phyloP scores from a whole-genome alignment of 1,284 basidiomycete species.

The Pterulicium gracile region DNA sequence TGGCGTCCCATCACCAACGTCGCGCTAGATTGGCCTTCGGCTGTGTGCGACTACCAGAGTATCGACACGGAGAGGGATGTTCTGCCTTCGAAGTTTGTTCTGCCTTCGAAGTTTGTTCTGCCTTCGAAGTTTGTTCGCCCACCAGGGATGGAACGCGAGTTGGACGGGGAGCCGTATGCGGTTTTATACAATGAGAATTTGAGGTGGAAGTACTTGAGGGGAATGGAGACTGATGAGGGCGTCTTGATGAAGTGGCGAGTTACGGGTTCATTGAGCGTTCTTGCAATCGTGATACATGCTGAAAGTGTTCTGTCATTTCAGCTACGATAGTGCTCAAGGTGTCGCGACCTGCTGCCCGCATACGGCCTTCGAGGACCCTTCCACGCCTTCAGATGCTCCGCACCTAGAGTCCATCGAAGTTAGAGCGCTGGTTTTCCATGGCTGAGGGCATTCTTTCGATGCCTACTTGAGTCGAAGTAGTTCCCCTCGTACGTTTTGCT shows the following conservation, averaged over 20 bases:
- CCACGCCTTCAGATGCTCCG: constrained; percentile 26
- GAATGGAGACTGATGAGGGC: constrained; percentile 33
- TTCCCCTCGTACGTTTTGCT: too few species aligned
- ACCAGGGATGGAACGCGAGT: too few species aligned
- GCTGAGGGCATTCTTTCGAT: too few species aligned
- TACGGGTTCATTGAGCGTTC: too few species aligned
- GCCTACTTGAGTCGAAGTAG: too few species aligned
- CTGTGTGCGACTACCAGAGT: constrained; percentile 42
- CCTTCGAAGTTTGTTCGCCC: too few species aligned
- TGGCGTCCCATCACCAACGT: too few species aligned
- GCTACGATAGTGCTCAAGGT: constrained; percentile 7
- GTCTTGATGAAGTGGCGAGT: constrained; percentile 38
- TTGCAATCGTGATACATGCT: too few species aligned
- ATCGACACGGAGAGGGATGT: constrained; percentile 34
- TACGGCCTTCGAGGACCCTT: constrained; percentile 30
- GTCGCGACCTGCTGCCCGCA: not conserved
- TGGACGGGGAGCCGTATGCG: constrained; percentile 22
- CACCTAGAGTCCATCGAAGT: constrained; percentile 33
- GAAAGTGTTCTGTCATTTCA: too few species aligned
- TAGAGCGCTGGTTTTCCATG: constrained; percentile 23
- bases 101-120: too few species aligned
- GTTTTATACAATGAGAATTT: constrained; percentile 25
- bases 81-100: constrained; percentile 31
- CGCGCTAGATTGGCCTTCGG: too few species aligned
- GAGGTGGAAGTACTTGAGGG: too few species aligned